Evolutionary conservation across 208 protist species (phyloP).

Genomic region (Leishmania turanica): DNA sequence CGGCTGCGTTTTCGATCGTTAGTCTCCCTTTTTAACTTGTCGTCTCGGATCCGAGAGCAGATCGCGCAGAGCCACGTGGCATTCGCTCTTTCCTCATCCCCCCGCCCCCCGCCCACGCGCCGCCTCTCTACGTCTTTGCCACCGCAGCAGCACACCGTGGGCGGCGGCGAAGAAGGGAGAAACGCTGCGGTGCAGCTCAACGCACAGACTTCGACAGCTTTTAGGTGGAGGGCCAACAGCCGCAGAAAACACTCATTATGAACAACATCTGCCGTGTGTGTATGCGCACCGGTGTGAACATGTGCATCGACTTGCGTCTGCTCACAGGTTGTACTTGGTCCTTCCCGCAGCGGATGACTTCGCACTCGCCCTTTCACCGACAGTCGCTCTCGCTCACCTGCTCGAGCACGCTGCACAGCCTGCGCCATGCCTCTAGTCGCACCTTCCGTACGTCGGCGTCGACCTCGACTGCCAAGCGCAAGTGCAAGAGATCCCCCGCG

Average conservation of each 20-base stretch:
- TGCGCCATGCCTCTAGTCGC: slow-evolving; percentile 5
- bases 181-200: neutral
- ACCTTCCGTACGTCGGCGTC: neutral
- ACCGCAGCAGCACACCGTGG: neutral
- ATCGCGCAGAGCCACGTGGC: neutral
- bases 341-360: neutral
- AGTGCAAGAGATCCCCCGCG: neutral
- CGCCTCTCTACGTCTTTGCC: neutral
- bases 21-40: neutral
- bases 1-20: neutral
- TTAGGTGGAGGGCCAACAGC: neutral
- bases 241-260: neutral
- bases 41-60: neutral
- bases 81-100: neutral
- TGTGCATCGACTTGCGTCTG: neutral
- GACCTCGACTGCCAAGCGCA: neutral
- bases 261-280: neutral
- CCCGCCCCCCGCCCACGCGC: too few species aligned
- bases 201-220: neutral
- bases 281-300: slow-evolving; percentile 1
- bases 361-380: neutral
- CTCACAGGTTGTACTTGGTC: neutral
- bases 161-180: neutral
- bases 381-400: neutral
- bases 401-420: neutral